phyloP scores from a whole-genome alignment of 2,329 filamentous ascomycete genomes.

The Periconia sp. region DNA sequence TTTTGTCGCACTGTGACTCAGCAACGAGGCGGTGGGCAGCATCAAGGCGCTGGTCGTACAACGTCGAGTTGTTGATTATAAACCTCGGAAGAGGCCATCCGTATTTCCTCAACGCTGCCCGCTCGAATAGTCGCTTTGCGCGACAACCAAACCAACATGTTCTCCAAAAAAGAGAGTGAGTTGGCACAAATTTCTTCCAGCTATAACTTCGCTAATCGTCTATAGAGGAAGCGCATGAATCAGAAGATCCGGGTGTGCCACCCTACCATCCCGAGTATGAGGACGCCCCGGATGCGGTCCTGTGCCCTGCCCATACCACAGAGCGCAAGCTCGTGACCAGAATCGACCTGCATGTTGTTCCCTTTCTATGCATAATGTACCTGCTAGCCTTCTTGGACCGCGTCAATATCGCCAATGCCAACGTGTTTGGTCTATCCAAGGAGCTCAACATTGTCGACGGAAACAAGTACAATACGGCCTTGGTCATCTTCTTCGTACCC shows the following conservation, averaged over 20 bases:
- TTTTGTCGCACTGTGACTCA: too few species aligned
- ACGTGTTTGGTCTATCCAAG: constrained; percentile 56
- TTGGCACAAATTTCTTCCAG: constrained; percentile 3
- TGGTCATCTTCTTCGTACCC: constrained; percentile 62
- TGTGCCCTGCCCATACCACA: constrained; percentile 57
- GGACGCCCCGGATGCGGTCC: constrained; percentile 45
- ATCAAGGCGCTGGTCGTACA: too few species aligned
- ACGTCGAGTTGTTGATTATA: too few species aligned
- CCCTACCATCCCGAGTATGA: constrained; percentile 44
- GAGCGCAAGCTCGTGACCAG: constrained; percentile 53
- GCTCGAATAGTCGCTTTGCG: too few species aligned
- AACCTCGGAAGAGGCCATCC: too few species aligned
- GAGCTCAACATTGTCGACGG: constrained; percentile 52
- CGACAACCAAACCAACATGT: constrained; percentile 32
- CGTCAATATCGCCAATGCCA: constrained; percentile 62
- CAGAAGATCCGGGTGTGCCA: constrained; percentile 20
- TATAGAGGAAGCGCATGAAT: constrained; percentile 23
- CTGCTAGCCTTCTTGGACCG: constrained; percentile 57
- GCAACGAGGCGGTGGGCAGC: too few species aligned
- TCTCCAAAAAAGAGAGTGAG: constrained; percentile 41
- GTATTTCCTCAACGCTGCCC: constrained; percentile 15
- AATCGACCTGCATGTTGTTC: constrained; percentile 57
- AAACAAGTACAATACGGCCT: constrained; percentile 56
- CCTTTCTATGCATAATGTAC: constrained; percentile 58
- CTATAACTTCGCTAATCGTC: constrained; percentile 12